Percentiles rank a stretch among this genome's conserved stretches.
phyloP scores from a whole-genome alignment of 2,329 filamentous ascomycete species.

The Verticillium longisporum region DNA sequence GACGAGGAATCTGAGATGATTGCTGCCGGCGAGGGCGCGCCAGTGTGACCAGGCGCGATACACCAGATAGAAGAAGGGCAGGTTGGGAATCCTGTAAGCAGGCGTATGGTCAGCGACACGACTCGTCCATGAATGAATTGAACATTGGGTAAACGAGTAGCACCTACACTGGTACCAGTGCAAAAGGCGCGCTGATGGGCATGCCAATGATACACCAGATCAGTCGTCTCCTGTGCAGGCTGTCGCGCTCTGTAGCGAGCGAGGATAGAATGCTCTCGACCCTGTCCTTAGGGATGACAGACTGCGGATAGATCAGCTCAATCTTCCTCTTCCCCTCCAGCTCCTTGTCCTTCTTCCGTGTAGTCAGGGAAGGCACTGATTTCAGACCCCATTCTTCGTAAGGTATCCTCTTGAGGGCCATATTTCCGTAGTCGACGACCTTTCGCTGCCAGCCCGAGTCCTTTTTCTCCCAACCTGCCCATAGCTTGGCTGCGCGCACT shows the following conservation, averaged over 20 bases:
- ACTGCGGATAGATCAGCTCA: constrained; percentile 69
- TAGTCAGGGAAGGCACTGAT: constrained; percentile 77
- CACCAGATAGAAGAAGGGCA: constrained; percentile 93
- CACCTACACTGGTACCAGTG: constrained; percentile 75
- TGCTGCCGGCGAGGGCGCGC: constrained; percentile 77
- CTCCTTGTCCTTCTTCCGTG: constrained; percentile 58
- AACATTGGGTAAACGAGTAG: not conserved
- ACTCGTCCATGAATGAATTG: not conserved
- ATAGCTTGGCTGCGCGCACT: constrained; percentile 65
- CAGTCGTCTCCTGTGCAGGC: constrained; percentile 68
- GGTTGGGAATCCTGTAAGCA: constrained; percentile 68
- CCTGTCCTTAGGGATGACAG: constrained; percentile 56
- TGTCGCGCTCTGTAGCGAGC: constrained; percentile 74
- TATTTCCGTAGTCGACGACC: constrained; percentile 81
- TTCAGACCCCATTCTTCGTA: constrained; percentile 98
- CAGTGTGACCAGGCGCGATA: constrained; percentile 92
- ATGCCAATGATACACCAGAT: constrained; percentile 76
- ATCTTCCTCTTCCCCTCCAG: constrained; percentile 56
- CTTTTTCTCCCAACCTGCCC: constrained; percentile 82
- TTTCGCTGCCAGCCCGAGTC: constrained; percentile 82
- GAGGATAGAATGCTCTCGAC: constrained; percentile 60
- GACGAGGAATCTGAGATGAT: constrained; percentile 76
- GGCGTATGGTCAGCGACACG: not conserved
- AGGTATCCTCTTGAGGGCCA: constrained; percentile 77
- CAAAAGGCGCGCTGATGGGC: constrained; percentile 78